These are phyloP conservation scores for Juncus effusus DNA, from an alignment of 176 grass and related monocot species.

Conservation along the genomic window DNA sequence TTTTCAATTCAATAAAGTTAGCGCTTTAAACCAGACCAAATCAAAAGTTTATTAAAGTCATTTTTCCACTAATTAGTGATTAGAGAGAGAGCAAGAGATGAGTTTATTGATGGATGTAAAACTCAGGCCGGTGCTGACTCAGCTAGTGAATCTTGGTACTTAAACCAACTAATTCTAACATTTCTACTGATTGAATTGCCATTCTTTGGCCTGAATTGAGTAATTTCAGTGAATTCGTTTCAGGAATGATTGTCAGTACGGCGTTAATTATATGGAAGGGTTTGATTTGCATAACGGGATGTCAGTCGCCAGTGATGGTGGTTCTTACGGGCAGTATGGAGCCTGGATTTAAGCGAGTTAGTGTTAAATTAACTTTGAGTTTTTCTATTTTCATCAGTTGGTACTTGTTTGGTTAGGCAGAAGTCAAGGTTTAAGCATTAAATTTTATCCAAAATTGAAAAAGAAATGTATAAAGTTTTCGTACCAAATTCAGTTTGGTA, in stretches of 20 bases:
- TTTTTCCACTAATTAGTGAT: neutral
- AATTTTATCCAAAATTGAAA: no score
- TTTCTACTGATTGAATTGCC: slow-evolving; percentile 3
- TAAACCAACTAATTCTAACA: neutral
- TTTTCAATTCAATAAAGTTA: neutral
- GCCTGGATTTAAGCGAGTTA: slow-evolving; percentile 25
- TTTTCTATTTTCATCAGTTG: neutral
- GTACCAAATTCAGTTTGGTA: no score
- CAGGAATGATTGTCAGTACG: slow-evolving; percentile 22
- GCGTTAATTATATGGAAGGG: slow-evolving; percentile 27
- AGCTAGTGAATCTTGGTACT: slow-evolving; percentile 20
- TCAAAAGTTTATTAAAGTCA: neutral
- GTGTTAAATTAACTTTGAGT: slow-evolving; percentile 2
- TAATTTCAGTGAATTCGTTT: neutral
- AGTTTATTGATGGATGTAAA: slow-evolving; percentile 12
- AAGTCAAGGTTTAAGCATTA: no score
- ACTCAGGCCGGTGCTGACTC: slow-evolving; percentile 2
- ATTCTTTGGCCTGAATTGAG: neutral
- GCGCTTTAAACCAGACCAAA: slow-evolving; percentile 14
- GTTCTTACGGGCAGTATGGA: slow-evolving; percentile 27
- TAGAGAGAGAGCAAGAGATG: slow-evolving; percentile 9
- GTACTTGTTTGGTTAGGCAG: no score
- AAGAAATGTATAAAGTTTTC: no score
- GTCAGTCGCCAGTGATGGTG: slow-evolving; percentile 19
- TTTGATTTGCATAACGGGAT: slow-evolving; percentile 23